Percentiles rank a stretch among this genome's conserved stretches.
These are phyloP conservation scores for Chrysanthemum lavandulifolium DNA, from an alignment of 129 eudicot genomes.

Conservation along the genomic window DNA sequence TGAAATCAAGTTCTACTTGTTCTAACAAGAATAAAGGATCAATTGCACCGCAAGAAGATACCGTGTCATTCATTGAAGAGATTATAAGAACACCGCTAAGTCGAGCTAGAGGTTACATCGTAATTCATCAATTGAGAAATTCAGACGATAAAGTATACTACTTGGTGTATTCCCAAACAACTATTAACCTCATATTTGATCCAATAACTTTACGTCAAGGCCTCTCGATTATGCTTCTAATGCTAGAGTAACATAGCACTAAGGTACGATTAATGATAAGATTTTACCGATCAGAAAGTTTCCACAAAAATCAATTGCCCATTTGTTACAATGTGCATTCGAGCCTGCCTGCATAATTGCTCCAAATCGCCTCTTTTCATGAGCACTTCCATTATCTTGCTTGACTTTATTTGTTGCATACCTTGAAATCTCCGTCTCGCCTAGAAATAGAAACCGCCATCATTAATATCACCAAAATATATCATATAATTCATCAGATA, in stretches of 20 bases:
- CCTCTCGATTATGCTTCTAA: background rate
- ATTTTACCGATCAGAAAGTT: conserved; percentile 64
- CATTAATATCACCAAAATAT: background rate
- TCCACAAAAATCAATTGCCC: conserved; percentile 47
- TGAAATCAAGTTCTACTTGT: no score
- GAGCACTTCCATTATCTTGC: conserved; percentile 73
- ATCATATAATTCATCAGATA: background rate
- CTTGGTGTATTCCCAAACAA: background rate
- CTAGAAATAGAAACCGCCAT: conserved; percentile 35
- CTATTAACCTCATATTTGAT: background rate
- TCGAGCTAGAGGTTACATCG: conserved; percentile 3
- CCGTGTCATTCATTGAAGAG: no score
- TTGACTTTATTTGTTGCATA: conserved; percentile 61
- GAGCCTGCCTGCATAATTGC: conserved; percentile 63
- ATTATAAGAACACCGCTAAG: background rate
- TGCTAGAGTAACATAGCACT: conserved; percentile 1
- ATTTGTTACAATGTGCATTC: conserved; percentile 48
- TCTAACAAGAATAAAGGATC: no score
- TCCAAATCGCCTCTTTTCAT: conserved; percentile 58
- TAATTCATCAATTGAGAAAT: background rate
- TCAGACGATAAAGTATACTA: background rate
- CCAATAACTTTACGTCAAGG: background rate
- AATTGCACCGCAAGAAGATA: no score
- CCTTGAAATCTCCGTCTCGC: conserved; percentile 73
- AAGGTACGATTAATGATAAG: background rate